Conservation (phyloP, 176 grass and related monocot genomes). For the Oryza longistaminata region DNA sequence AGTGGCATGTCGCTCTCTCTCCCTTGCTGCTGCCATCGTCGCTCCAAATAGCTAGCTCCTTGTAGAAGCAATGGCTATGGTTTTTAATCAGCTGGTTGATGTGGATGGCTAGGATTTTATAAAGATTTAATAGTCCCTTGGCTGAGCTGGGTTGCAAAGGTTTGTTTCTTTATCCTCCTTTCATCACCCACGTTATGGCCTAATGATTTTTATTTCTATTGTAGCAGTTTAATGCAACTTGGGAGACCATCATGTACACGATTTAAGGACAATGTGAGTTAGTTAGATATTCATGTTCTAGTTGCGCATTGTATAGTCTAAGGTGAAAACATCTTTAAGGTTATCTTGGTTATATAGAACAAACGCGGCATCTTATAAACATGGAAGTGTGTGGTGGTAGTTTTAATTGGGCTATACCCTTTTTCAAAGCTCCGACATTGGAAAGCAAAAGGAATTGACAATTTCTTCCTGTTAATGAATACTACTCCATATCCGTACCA, state of each 20-base stretch:
- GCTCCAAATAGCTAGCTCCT: neutral
- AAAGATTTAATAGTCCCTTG: neutral
- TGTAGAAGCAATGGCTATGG: neutral
- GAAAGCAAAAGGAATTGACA: too few relatives aligned
- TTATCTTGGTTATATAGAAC: neutral
- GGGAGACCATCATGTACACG: neutral
- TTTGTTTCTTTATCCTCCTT: neutral
- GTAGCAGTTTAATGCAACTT: neutral
- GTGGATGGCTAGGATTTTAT: slow-evolving; percentile 13
- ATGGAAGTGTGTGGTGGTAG: neutral
- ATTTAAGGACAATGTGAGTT: neutral
- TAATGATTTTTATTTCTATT: neutral
- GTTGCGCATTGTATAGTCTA: neutral
- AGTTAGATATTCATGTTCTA: neutral
- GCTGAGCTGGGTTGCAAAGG: slow-evolving; percentile 31
- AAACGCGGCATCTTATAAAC: neutral
- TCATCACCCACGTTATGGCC: neutral
- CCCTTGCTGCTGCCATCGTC: neutral
- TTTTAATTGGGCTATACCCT: neutral
- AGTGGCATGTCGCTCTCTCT: slow-evolving; percentile 26
- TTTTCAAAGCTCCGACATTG: too few relatives aligned
- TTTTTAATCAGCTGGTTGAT: neutral
- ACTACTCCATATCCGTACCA: too few relatives aligned
- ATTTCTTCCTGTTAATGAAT: too few relatives aligned
- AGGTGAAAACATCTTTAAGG: neutral